These are phyloP conservation scores for Xylariaceae sp. DNA, from an alignment of 2,329 filamentous ascomycete species.

Conservation along the genomic window DNA sequence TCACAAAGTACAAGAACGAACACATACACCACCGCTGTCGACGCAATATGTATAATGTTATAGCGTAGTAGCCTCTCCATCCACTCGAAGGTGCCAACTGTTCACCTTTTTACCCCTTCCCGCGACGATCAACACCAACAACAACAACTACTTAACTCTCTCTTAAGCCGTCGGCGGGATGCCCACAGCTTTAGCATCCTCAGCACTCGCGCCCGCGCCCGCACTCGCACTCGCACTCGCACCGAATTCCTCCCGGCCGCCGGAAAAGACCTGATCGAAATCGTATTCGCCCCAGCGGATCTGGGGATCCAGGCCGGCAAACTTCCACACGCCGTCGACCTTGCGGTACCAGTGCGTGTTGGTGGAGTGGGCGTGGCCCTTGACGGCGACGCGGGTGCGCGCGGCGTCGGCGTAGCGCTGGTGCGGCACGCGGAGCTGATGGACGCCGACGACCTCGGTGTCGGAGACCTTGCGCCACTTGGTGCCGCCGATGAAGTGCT, in stretches of 20 bases:
- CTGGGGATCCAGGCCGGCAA: conserved; percentile 49
- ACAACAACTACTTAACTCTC: no score
- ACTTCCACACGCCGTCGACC: conserved; percentile 56
- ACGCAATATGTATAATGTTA: no score
- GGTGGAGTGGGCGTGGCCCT: conserved; percentile 55
- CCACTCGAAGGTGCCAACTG: no score
- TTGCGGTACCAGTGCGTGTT: conserved; percentile 55
- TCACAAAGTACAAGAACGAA: no score
- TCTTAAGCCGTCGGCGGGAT: conserved; percentile 16
- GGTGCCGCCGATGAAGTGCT: conserved; percentile 57
- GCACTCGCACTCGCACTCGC: neutral
- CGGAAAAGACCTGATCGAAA: conserved; percentile 50
- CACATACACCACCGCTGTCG: no score
- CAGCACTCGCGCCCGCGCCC: neutral
- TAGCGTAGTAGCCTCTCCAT: no score
- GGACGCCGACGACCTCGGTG: conserved; percentile 53
- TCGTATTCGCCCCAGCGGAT: conserved; percentile 55
- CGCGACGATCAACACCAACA: no score
- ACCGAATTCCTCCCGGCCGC: conserved; percentile 36
- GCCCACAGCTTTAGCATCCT: conserved; percentile 14
- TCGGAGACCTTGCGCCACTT: conserved; percentile 54
- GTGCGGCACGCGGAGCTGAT: conserved; percentile 57
- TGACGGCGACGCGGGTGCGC: conserved; percentile 44
- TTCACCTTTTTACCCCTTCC: no score
- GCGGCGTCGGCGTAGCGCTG: conserved; percentile 53